Conservation (phyloP, 306 rosid species). For the Crotalaria pallida region DNA sequence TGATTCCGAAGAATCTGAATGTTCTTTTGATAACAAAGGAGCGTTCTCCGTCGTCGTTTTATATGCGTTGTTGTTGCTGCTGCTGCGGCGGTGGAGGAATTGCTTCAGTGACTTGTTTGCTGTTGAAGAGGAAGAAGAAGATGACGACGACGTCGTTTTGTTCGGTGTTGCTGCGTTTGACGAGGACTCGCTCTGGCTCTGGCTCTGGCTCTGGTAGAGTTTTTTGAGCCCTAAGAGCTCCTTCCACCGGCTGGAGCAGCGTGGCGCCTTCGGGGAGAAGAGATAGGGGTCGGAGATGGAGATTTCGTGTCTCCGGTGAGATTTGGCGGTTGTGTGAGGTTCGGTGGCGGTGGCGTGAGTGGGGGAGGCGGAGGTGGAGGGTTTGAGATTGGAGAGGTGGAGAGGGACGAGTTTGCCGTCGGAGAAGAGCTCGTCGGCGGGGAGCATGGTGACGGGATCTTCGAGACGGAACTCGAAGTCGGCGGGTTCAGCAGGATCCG, state of each 20-base stretch:
- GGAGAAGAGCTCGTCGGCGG: constrained; percentile 88
- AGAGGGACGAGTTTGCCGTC: constrained; percentile 88
- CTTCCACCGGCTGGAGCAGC: constrained; percentile 94
- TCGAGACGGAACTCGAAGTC: constrained; percentile 91
- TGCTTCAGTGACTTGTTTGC: constrained; percentile 57
- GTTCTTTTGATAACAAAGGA: constrained; percentile 54
- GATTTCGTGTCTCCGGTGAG: constrained; percentile 28
- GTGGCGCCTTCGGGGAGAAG: constrained; percentile 94
- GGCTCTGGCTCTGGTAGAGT: constrained; percentile 51
- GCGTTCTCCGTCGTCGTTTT: constrained; percentile 48
- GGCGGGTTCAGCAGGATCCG: constrained; percentile 51
- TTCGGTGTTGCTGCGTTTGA: not conserved
- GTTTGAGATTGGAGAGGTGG: constrained; percentile 39
- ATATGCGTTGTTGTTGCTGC: no score
- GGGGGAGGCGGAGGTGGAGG: constrained; percentile 26
- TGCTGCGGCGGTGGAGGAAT: constrained; percentile 61
- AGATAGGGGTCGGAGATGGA: constrained; percentile 46
- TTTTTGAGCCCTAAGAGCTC: constrained; percentile 75
- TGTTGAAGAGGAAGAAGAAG: not conserved
- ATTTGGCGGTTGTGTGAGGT: constrained; percentile 26
- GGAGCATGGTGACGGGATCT: constrained; percentile 76
- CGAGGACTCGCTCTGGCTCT: no score
- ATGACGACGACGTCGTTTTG: constrained; percentile 37
- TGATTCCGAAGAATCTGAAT: constrained; percentile 50
- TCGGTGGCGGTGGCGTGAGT: constrained; percentile 4